Evolutionary conservation across 768 basidiomycete genomes (phyloP).

Genomic region (Leccinum obscurum): DNA sequence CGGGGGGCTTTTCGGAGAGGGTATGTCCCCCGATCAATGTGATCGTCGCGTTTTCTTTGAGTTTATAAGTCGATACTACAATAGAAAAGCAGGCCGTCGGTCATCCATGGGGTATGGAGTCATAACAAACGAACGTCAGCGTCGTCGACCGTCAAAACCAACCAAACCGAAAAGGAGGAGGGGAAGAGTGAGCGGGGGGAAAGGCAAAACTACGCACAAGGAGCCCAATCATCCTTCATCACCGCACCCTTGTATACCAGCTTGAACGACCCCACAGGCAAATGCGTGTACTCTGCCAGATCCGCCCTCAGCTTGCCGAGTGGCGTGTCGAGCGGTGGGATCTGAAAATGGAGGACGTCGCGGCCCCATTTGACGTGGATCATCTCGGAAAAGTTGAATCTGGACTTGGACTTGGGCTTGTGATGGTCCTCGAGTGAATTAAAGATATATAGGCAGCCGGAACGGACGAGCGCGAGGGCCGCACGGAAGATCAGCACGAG

Average conservation of each 20-base stretch:
- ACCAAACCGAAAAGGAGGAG: background rate
- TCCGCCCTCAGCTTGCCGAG: slow-evolving; percentile 57
- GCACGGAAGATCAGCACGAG: slow-evolving; percentile 35
- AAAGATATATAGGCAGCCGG: slow-evolving; percentile 6
- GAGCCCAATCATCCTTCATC: slow-evolving; percentile 78
- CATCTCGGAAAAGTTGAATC: slow-evolving; percentile 20
- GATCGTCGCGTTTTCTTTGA: slow-evolving; percentile 68
- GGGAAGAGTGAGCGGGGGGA: background rate
- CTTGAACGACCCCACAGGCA: slow-evolving; percentile 72
- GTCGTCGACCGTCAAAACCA: background rate
- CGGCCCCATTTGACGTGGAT: slow-evolving; percentile 51
- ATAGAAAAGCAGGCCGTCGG: background rate
- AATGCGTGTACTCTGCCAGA: slow-evolving; percentile 73
- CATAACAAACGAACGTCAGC: background rate
- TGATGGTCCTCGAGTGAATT: slow-evolving; percentile 22
- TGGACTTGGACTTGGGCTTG: background rate
- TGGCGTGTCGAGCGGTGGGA: slow-evolving; percentile 59
- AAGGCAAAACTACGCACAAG: slow-evolving; percentile 42
- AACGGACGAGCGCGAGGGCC: slow-evolving; percentile 19
- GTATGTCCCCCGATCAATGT: slow-evolving; percentile 59
- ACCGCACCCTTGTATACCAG: slow-evolving; percentile 89
- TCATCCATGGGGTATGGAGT: background rate
- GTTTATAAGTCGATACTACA: slow-evolving; percentile 71
- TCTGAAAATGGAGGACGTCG: slow-evolving; percentile 49
- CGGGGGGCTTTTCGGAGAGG: slow-evolving; percentile 9